These are phyloP conservation scores for Alternaria incomplexa DNA, from an alignment of 2,329 filamentous ascomycete genomes.

Conservation along the genomic window DNA sequence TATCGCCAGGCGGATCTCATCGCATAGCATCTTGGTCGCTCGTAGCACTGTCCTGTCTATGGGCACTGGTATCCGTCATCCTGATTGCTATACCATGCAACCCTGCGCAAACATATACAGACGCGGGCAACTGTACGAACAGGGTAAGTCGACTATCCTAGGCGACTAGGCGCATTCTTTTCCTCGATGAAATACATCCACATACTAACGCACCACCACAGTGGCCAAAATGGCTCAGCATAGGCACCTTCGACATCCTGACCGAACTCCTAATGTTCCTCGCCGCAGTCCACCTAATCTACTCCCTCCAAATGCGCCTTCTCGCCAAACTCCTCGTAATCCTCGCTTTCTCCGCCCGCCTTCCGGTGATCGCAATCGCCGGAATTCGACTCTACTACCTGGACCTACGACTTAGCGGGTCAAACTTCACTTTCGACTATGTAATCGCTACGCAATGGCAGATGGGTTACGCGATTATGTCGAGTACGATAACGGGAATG, in stretches of 20 bases:
- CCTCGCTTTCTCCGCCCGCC: conserved; percentile 37
- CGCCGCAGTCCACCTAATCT: conserved; percentile 34
- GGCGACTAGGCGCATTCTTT: background rate
- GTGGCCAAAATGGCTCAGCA: conserved; percentile 39
- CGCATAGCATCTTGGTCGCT: conserved; percentile 25
- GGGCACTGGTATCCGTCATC: conserved; percentile 31
- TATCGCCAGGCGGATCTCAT: conserved; percentile 31
- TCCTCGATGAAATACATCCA: background rate
- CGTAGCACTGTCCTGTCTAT: conserved; percentile 26
- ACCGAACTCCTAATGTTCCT: conserved; percentile 38
- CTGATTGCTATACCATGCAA: conserved; percentile 38
- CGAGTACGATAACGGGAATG: conserved; percentile 39
- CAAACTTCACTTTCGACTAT: conserved; percentile 31
- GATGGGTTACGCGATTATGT: conserved; percentile 46
- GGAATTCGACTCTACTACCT: conserved; percentile 37
- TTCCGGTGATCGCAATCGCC: conserved; percentile 35
- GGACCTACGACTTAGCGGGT: conserved; percentile 18
- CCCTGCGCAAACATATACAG: conserved; percentile 22
- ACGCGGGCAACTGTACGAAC: conserved; percentile 21
- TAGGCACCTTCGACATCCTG: conserved; percentile 34
- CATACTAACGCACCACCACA: conserved; percentile 10
- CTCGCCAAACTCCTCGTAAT: conserved; percentile 35
- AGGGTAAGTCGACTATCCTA: conserved; percentile 22
- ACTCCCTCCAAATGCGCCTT: conserved; percentile 35
- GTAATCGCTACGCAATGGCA: conserved; percentile 43